Evolutionary conservation across 345 rosid genomes (phyloP).

Genomic region (Cardamine resedifolia): DNA sequence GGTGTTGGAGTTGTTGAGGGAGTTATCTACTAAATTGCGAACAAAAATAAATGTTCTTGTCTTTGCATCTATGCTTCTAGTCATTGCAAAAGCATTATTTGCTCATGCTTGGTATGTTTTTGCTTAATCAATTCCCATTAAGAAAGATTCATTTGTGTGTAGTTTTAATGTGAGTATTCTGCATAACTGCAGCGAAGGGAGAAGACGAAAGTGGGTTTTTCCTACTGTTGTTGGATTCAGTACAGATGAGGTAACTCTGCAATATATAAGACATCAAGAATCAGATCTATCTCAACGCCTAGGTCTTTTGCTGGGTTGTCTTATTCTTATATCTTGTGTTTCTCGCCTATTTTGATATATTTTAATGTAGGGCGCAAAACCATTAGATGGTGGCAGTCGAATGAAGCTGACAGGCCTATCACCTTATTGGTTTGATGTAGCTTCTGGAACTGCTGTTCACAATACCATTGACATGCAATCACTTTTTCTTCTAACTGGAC

Average conservation of each 20-base stretch:
- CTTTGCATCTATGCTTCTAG: constrained; percentile 88
- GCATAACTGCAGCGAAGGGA: constrained; percentile 71
- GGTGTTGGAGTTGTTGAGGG: constrained; percentile 81
- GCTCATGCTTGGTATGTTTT: constrained; percentile 74
- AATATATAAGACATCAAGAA: not conserved
- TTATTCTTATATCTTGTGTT: constrained; percentile 10
- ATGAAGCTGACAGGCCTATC: constrained; percentile 75
- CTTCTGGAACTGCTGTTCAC: constrained; percentile 78
- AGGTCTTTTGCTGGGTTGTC: not conserved
- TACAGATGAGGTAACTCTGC: constrained; percentile 55
- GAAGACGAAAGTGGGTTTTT: constrained; percentile 92
- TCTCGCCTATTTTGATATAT: constrained; percentile 3
- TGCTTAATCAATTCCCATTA: constrained; percentile 4
- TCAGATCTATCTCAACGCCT: not conserved
- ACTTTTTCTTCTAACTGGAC: constrained; percentile 86
- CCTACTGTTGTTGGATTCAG: constrained; percentile 60
- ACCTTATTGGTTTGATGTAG: constrained; percentile 93
- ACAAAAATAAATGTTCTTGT: constrained; percentile 75
- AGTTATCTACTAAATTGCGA: constrained; percentile 79
- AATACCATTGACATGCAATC: constrained; percentile 88
- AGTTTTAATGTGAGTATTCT: constrained; percentile 27
- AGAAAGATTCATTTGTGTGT: constrained; percentile 14
- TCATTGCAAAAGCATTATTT: constrained; percentile 85
- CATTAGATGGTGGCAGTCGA: constrained; percentile 39
- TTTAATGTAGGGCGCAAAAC: constrained; percentile 45